These are phyloP conservation scores for Dendrobium officinale DNA, from an alignment of 106 monocot species.

Conservation along the genomic window DNA sequence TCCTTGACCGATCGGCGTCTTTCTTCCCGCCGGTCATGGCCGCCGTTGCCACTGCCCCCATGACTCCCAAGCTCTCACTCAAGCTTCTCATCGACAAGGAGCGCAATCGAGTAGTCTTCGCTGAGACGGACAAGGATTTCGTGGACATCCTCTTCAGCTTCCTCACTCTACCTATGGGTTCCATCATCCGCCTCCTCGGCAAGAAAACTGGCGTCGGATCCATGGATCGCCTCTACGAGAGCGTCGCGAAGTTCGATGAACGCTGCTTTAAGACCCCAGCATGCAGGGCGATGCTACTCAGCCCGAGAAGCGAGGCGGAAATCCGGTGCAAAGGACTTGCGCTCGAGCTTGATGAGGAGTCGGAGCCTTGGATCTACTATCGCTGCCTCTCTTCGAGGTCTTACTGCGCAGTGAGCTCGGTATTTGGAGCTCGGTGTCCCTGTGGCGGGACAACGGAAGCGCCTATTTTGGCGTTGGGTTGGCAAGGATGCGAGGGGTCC, in stretches of 20 bases:
- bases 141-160: slow-evolving; percentile 21
- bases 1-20: neutral
- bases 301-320: neutral
- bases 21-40: neutral
- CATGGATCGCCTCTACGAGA: slow-evolving; percentile 8
- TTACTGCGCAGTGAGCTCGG: neutral
- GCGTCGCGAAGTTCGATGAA: slow-evolving; percentile 6
- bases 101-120: slow-evolving; percentile 16
- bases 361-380: slow-evolving; percentile 5
- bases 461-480: neutral
- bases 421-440: neutral
- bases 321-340: neutral
- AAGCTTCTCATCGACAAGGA: slow-evolving; percentile 9
- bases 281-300: slow-evolving; percentile 11
- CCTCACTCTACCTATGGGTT: slow-evolving; percentile 7
- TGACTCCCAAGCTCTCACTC: neutral
- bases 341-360: neutral
- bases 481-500: neutral
- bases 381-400: neutral
- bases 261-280: neutral
- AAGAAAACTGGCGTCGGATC: neutral
- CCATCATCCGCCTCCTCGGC: slow-evolving; percentile 7
- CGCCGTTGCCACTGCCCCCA: neutral
- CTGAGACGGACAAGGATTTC: slow-evolving; percentile 10
- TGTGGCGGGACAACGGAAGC: neutral